phyloP scores from a whole-genome alignment of 805 yeast genomes.

The Ogataea henricii region DNA sequence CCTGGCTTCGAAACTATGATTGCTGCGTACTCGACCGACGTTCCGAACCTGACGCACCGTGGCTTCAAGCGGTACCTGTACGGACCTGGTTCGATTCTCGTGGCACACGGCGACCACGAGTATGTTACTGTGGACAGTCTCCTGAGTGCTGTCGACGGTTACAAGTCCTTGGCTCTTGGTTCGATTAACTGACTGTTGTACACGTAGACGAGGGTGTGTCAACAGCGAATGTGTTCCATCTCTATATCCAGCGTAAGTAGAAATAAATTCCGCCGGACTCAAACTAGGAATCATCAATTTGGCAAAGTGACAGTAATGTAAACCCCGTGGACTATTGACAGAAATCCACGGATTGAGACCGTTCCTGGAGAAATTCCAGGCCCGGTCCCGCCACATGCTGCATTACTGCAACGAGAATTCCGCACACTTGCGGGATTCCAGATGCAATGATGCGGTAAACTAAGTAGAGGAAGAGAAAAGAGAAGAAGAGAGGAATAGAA shows the following conservation, averaged over 20 bases:
- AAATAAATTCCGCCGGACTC: constrained; percentile 30
- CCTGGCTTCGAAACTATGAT: constrained; percentile 59
- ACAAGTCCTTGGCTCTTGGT: constrained; percentile 42
- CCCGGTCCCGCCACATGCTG: constrained; percentile 5
- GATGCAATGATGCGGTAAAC: constrained; percentile 3
- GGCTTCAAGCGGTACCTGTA: constrained; percentile 53
- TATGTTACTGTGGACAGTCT: constrained; percentile 50
- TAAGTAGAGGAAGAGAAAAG: neutral
- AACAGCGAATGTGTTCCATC: constrained; percentile 25
- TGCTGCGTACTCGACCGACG: constrained; percentile 42
- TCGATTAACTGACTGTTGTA: constrained; percentile 11
- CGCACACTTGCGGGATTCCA: constrained; percentile 3
- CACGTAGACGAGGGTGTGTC: neutral
- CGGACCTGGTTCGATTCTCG: constrained; percentile 67
- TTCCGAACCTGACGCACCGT: constrained; percentile 42
- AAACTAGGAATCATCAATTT: constrained; percentile 30
- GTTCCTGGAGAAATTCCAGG: neutral
- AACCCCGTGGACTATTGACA: constrained; percentile 2
- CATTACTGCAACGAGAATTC: neutral
- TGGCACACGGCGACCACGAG: constrained; percentile 63
- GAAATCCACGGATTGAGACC: constrained; percentile 4
- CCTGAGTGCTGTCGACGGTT: constrained; percentile 52
- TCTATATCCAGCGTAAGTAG: constrained; percentile 35
- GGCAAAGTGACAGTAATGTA: constrained; percentile 20
- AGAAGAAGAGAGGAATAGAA: neutral